Percentiles rank a stretch among this genome's conserved stretches.
These are phyloP conservation scores for Cyclotella kingstonii DNA, from an alignment of 108 stramenopile species.

Conservation along the genomic window DNA sequence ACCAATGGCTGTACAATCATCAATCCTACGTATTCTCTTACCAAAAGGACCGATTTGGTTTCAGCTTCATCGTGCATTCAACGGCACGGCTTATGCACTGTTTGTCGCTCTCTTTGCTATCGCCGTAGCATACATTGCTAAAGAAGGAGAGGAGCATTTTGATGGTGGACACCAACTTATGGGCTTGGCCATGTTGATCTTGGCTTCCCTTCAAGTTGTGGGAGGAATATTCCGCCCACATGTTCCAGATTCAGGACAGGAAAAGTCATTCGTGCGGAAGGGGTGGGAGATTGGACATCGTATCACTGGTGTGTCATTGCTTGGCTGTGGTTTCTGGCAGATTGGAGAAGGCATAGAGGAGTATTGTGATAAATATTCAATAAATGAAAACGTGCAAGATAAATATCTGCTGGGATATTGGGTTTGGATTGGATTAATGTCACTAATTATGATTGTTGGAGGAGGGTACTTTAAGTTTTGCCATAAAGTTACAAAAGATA, in stretches of 20 bases:
- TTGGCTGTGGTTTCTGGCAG: constrained; percentile 28
- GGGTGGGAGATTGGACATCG: constrained; percentile 25
- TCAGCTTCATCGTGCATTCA: constrained; percentile 24
- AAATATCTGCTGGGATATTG: constrained; percentile 19
- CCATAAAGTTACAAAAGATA: no score
- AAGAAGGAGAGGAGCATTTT: constrained; percentile 19
- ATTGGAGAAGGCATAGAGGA: constrained; percentile 11
- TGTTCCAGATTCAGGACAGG: constrained; percentile 17
- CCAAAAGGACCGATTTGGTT: constrained; percentile 26
- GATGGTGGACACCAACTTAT: constrained; percentile 15
- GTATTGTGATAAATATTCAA: constrained; percentile 13
- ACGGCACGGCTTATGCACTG: constrained; percentile 14
- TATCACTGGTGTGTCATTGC: constrained; percentile 2
- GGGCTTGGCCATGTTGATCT: constrained; percentile 36
- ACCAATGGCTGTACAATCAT: constrained; percentile 55
- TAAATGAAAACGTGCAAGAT: constrained; percentile 10
- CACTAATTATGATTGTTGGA: constrained; percentile 8
- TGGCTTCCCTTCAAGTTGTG: constrained; percentile 36
- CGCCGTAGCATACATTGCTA: constrained; percentile 13
- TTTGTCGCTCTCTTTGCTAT: constrained; percentile 19
- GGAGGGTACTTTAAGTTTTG: constrained; percentile 7
- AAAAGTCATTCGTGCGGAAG: constrained; percentile 20
- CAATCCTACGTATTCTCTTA: constrained; percentile 43
- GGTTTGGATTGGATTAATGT: constrained; percentile 18
- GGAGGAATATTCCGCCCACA: constrained; percentile 41